Evolutionary conservation across 108 stramenopile genomes (phyloP), one percentile per base, ranked within the genome.

Genomic region (Fistulifera pelliculosa): DNA sequence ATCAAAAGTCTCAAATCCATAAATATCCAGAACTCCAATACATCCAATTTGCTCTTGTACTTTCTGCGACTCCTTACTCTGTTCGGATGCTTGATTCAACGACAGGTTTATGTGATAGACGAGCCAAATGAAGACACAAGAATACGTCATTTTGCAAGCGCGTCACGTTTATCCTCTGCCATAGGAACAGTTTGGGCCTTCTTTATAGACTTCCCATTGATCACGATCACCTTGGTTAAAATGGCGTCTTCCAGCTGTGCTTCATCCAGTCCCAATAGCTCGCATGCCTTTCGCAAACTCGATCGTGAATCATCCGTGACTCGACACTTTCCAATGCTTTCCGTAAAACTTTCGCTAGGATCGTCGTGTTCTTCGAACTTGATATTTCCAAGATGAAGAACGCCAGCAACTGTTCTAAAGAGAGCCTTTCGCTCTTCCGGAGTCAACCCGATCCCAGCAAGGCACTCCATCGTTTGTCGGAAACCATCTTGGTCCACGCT

Each of bases 11-110:
- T 97, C 96, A 63, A 97, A 97, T 7, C 96, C 96, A 75, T 93
- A 97, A 49, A 97, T 97, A 79, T 97, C 96, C 49, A 97, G 73
- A 23, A 96, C 88, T 15, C 96, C 96, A 64, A 96, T 98, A 61
- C 81, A 90, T 13, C 68, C 77, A 16, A 35, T 35, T 8, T 35
- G 31, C 3, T 35, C 31, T n/a, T n/a, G n/a, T n/a, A n/a, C 40
- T 19, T 19, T 45, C 44, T 38, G n/a, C 43, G 41, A 27, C 49
- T 0, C 53, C 58, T 14, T 40, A 35, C 6, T 39, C 18, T 35
- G 19, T n/a, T 50, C 0, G 11, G 49, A 40, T 13, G 27, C 18
- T 11, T 43, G 55, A 62, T 38, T 57, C 18, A 95, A 66, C 15
- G 87, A 89, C 25, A 61, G 49, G 72, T 95, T 95, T 28, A 93